Percentiles rank a stretch among this genome's conserved stretches.
Evolutionary conservation across 2,329 filamentous ascomycete genomes (phyloP).

Genomic region (Cladophialophora immunda): DNA sequence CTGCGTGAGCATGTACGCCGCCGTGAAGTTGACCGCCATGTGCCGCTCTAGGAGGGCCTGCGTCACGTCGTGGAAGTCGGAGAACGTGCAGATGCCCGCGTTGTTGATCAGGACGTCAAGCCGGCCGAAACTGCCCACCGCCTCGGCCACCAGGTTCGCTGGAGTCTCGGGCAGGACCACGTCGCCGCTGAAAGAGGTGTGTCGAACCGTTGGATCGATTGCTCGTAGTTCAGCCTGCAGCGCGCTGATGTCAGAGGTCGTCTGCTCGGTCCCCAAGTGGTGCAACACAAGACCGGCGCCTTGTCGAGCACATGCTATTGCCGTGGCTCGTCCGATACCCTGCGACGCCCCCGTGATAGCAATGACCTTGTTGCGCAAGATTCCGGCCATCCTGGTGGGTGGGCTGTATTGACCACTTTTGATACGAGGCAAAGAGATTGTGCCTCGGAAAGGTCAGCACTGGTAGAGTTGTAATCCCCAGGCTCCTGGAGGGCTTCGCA

Average conservation of each 20-base stretch:
- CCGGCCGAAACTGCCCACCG: constrained; percentile 8
- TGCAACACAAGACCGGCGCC: constrained; percentile 18
- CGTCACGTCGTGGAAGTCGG: constrained; percentile 17
- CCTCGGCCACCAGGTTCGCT: constrained; percentile 16
- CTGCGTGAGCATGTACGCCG: constrained; percentile 57
- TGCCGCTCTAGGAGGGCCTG: constrained; percentile 19
- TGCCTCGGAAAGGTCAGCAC: background rate
- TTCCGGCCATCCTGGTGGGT: constrained; percentile 8
- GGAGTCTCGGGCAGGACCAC: constrained; percentile 16
- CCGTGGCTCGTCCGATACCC: constrained; percentile 17
- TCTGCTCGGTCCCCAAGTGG: constrained; percentile 20
- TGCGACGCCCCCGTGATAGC: constrained; percentile 21
- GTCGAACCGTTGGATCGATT: constrained; percentile 13
- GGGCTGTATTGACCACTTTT: background rate
- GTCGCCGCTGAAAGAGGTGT: constrained; percentile 23
- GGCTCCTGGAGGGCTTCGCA: background rate
- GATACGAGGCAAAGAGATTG: background rate
- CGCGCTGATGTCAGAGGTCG: constrained; percentile 10
- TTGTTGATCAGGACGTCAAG: constrained; percentile 39
- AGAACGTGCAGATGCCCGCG: constrained; percentile 45
- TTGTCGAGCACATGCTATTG: constrained; percentile 19
- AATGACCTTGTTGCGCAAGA: constrained; percentile 23
- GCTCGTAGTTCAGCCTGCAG: constrained; percentile 12
- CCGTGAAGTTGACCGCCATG: constrained; percentile 51
- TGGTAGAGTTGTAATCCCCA: background rate